phyloP scores from a whole-genome alignment of 2,329 filamentous ascomycete species.

The Furcasterigmium furcatum region DNA sequence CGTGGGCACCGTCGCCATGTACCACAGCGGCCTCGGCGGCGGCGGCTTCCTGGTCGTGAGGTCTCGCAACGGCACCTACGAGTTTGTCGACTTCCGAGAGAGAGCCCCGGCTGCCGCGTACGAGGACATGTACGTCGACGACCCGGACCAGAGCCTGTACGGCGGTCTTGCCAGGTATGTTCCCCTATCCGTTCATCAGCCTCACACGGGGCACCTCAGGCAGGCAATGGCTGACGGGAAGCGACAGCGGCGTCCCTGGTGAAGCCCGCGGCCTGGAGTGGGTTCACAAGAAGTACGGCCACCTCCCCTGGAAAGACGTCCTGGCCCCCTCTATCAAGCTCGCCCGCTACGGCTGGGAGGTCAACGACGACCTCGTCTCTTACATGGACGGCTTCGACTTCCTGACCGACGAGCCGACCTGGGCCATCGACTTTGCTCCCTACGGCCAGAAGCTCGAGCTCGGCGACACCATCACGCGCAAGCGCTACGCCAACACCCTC shows the following conservation, averaged over 20 bases:
- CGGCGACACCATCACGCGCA: conserved; percentile 73
- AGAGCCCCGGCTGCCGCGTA: conserved; percentile 76
- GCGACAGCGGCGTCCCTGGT: conserved; percentile 58
- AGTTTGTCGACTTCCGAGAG: conserved; percentile 83
- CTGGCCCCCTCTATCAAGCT: conserved; percentile 68
- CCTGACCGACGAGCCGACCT: conserved; percentile 66
- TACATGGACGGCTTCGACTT: conserved; percentile 69
- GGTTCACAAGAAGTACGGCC: conserved; percentile 66
- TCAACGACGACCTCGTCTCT: conserved; percentile 67
- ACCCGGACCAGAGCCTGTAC: conserved; percentile 58
- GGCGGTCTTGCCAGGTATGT: conserved; percentile 72
- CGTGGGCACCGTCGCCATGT: conserved; percentile 61
- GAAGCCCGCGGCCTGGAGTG: conserved; percentile 72
- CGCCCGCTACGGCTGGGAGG: conserved; percentile 68
- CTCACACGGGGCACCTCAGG: background rate
- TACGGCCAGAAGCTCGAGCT: conserved; percentile 62
- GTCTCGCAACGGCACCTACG: conserved; percentile 61
- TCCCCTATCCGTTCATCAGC: conserved; percentile 26
- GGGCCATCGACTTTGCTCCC: conserved; percentile 83
- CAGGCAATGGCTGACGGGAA: too few species aligned
- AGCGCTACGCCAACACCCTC: conserved; percentile 70
- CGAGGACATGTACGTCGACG: conserved; percentile 76
- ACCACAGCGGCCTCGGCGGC: conserved; percentile 69
- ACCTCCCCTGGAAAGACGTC: conserved; percentile 62
- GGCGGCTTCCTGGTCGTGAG: conserved; percentile 79